Percentiles rank a stretch among this genome's conserved stretches.
These are phyloP conservation scores for Komagataella populi DNA, from an alignment of 805 yeast genomes.

Conservation along the genomic window DNA sequence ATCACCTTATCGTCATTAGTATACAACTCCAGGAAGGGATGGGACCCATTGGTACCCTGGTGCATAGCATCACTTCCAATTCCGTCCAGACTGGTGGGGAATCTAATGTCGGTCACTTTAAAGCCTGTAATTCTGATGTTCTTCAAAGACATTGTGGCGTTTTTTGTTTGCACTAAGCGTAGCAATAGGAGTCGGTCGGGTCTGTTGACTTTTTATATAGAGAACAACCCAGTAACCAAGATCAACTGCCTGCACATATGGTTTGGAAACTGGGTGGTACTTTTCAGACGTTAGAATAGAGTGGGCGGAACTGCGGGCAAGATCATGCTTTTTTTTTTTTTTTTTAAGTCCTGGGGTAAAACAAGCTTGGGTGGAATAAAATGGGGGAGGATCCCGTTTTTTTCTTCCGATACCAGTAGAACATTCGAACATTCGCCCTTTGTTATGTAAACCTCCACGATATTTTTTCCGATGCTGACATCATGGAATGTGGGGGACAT, in stretches of 20 bases:
- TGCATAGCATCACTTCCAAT: constrained; percentile 30
- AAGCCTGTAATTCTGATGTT: constrained; percentile 1
- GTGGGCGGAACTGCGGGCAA: neutral
- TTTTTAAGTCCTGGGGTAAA: neutral
- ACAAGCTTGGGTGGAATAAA: neutral
- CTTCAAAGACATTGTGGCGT: neutral
- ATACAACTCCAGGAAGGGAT: constrained; percentile 20
- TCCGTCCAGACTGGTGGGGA: constrained; percentile 24
- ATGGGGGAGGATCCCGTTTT: neutral
- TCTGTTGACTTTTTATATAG: neutral
- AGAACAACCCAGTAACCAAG: neutral
- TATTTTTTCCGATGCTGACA: neutral
- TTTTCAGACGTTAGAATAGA: neutral
- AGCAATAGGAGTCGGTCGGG: neutral
- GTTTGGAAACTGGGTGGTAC: neutral
- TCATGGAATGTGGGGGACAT: neutral
- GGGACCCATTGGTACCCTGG: constrained; percentile 24
- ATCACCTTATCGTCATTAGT: constrained; percentile 14
- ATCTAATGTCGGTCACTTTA: constrained; percentile 15
- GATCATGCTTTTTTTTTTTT: neutral
- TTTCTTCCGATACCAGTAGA: neutral
- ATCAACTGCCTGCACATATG: neutral
- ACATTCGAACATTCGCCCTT: neutral
- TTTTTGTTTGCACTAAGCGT: neutral
- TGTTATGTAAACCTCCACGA: neutral